These are phyloP conservation scores for Candida fluviatilis DNA, from an alignment of 805 yeast genomes.

Conservation along the genomic window DNA sequence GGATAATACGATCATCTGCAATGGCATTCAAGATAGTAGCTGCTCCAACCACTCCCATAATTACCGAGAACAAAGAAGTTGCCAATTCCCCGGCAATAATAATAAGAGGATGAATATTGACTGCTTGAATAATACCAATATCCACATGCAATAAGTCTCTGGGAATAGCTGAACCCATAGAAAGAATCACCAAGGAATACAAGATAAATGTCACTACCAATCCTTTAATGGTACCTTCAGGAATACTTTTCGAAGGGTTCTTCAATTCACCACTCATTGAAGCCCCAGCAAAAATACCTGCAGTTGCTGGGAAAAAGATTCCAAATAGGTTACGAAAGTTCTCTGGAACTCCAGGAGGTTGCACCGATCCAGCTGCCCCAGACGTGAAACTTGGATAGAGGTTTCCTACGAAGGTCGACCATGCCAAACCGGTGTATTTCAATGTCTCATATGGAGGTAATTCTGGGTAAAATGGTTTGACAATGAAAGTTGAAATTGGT, in stretches of 20 bases:
- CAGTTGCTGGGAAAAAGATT: conserved; percentile 95
- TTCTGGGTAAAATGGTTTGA: conserved; percentile 51
- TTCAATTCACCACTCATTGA: conserved; percentile 94
- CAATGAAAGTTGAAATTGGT: conserved; percentile 71
- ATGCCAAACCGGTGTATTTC: conserved; percentile 68
- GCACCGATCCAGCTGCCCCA: conserved; percentile 89
- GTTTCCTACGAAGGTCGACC: conserved; percentile 63
- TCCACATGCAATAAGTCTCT: conserved; percentile 73
- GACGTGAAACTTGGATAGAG: conserved; percentile 75
- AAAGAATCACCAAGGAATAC: conserved; percentile 74
- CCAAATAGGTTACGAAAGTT: conserved; percentile 87
- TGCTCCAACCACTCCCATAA: conserved; percentile 95
- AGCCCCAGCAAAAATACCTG: conserved; percentile 98
- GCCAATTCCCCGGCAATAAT: conserved; percentile 87
- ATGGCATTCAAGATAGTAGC: conserved; percentile 89
- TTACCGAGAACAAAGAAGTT: conserved; percentile 85
- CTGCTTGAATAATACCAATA: conserved; percentile 80
- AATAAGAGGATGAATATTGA: conserved; percentile 62
- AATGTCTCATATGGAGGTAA: conserved; percentile 42
- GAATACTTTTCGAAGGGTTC: conserved; percentile 85
- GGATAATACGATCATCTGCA: conserved; percentile 83
- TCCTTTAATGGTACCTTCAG: conserved; percentile 91
- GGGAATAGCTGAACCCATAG: conserved; percentile 79
- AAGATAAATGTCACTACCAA: conserved; percentile 69
- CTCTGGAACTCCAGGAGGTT: conserved; percentile 48